Conservation (phyloP, 2,329 filamentous ascomycete species). For the Verticillium alfalfae region DNA sequence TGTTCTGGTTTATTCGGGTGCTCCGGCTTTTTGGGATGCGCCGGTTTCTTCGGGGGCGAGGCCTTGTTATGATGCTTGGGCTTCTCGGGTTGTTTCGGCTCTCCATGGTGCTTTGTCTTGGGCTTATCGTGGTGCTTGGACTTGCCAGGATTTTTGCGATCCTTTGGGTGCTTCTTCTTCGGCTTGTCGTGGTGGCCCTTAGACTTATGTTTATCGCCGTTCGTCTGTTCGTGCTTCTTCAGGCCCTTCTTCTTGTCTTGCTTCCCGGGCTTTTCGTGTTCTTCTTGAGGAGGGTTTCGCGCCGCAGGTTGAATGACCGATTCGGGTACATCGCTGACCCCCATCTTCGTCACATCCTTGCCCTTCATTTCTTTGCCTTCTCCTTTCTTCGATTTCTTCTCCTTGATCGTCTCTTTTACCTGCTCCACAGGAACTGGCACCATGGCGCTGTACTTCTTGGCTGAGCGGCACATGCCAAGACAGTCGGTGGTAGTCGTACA, state of each 20-base stretch:
- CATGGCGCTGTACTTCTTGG: neutral
- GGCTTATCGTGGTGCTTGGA: no score
- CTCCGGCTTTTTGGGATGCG: no score
- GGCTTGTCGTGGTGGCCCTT: neutral
- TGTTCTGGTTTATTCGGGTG: neutral
- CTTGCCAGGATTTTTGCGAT: no score
- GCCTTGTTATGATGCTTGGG: no score
- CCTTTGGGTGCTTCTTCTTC: neutral
- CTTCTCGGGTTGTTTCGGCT: no score
- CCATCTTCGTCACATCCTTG: neutral
- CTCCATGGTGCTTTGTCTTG: no score
- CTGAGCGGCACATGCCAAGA: neutral
- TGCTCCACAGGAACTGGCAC: neutral
- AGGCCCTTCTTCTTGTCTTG: neutral
- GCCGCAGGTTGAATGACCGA: no score
- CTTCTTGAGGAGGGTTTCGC: neutral
- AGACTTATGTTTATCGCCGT: neutral
- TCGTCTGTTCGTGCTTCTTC: neutral
- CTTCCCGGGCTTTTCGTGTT: neutral
- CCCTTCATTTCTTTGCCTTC: neutral
- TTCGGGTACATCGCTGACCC: neutral
- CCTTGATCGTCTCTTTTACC: neutral
- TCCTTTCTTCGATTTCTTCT: neutral
- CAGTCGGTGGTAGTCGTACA: neutral
- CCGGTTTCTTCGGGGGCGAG: no score